These are phyloP conservation scores for Cercospora janseana DNA, from an alignment of 2,329 filamentous ascomycete genomes.

Conservation along the genomic window DNA sequence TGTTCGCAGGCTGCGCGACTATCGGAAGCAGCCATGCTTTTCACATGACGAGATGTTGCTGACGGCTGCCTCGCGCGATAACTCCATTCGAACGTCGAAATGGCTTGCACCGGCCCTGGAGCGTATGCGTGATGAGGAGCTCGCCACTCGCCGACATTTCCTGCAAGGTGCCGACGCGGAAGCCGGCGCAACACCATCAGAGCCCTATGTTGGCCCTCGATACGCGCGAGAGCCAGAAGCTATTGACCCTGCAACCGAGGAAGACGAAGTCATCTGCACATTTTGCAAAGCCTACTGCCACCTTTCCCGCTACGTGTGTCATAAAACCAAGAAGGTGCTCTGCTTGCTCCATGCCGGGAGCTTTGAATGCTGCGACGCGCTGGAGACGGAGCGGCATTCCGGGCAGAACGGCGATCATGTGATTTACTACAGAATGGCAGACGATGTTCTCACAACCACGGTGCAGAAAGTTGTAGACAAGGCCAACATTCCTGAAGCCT, in stretches of 20 bases:
- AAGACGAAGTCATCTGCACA: constrained; percentile 88
- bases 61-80: constrained; percentile 78
- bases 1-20: constrained; percentile 80
- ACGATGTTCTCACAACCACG: constrained; percentile 64
- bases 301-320: constrained; percentile 84
- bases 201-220: constrained; percentile 35
- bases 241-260: constrained; percentile 69
- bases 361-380: constrained; percentile 73
- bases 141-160: constrained; percentile 66
- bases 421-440: constrained; percentile 73
- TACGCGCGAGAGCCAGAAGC: constrained; percentile 57
- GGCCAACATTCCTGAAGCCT: constrained; percentile 77
- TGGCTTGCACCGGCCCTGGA: constrained; percentile 89
- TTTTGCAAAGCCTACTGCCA: constrained; percentile 93
- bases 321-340: constrained; percentile 74
- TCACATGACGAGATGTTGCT: constrained; percentile 93
- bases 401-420: constrained; percentile 59
- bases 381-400: constrained; percentile 65
- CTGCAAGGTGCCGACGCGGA: constrained; percentile 50
- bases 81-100: constrained; percentile 84
- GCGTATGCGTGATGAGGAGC: constrained; percentile 72
- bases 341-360: constrained; percentile 80
- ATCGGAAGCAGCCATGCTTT: constrained; percentile 90
- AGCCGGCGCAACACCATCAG: constrained; percentile 43
- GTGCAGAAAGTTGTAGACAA: constrained; percentile 81